Conservation (phyloP, 192 early-diverging fungal genomes). For the Backusella tarrabulga region DNA sequence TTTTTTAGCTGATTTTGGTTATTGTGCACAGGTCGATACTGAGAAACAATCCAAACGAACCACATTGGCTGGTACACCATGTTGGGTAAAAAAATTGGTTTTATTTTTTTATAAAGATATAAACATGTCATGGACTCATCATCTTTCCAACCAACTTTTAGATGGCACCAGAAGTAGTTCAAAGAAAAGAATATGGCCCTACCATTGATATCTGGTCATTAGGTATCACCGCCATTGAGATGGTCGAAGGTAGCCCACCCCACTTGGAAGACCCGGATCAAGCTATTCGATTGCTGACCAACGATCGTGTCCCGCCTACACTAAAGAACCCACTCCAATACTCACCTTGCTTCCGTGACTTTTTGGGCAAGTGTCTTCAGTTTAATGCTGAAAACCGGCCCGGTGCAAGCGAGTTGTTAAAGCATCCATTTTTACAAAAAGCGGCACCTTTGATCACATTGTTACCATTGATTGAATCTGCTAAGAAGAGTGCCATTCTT, state of each 20-base stretch:
- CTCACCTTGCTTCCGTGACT: conserved; percentile 73
- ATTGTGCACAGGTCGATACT: conserved; percentile 77
- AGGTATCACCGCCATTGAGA: conserved; percentile 95
- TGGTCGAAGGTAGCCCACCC: conserved; percentile 94
- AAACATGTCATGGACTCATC: too few relatives aligned
- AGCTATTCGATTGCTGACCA: conserved; percentile 79
- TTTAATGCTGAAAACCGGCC: conserved; percentile 81
- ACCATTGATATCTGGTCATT: conserved; percentile 96
- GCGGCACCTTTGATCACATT: conserved; percentile 79
- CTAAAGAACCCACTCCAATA: conserved; percentile 82
- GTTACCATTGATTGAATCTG: conserved; percentile 64
- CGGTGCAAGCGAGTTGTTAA: conserved; percentile 70
- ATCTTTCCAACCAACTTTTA: neutral
- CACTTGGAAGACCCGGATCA: conserved; percentile 89
- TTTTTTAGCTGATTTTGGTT: conserved; percentile 81
- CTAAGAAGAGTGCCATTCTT: conserved; percentile 10
- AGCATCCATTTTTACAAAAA: conserved; percentile 82
- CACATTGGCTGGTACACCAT: conserved; percentile 86
- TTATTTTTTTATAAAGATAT: neutral
- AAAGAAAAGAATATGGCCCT: conserved; percentile 83
- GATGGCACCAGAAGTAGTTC: conserved; percentile 96
- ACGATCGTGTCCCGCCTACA: conserved; percentile 81
- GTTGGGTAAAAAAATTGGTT: conserved; percentile 57
- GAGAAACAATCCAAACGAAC: conserved; percentile 63
- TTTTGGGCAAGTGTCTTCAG: conserved; percentile 76